phyloP scores from a whole-genome alignment of 2,329 filamentous ascomycete species.

The Aspergillus brasiliensis region DNA sequence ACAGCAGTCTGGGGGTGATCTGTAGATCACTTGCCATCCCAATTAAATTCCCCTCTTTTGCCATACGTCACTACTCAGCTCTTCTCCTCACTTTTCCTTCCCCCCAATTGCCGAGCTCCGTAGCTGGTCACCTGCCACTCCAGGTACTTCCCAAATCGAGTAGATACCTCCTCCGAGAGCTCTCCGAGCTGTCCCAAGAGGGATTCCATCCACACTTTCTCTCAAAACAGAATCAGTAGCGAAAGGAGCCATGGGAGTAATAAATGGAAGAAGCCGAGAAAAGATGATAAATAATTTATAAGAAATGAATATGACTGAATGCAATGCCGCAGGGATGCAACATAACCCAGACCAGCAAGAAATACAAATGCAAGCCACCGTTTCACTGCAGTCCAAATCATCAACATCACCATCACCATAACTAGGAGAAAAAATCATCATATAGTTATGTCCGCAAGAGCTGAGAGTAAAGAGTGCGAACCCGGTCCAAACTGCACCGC shows the following conservation, averaged over 20 bases:
- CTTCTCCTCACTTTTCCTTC: too few species aligned
- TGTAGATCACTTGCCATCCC: too few species aligned
- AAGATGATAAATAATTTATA: background rate
- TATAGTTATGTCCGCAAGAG: slow-evolving; percentile 10
- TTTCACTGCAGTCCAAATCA: background rate
- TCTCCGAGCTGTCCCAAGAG: too few species aligned
- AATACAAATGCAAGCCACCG: background rate
- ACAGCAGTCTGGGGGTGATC: too few species aligned
- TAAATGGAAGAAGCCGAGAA: background rate
- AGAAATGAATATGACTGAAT: slow-evolving; percentile 2
- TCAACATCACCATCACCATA: background rate
- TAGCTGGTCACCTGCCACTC: too few species aligned
- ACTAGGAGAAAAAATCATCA: background rate
- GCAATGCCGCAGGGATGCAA: slow-evolving; percentile 1
- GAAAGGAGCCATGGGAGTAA: background rate
- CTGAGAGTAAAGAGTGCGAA: slow-evolving; percentile 4
- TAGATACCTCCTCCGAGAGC: too few species aligned
- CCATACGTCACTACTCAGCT: too few species aligned
- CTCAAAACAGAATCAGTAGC: background rate
- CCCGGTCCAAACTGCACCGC: slow-evolving; percentile 13
- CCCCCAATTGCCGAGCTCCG: too few species aligned
- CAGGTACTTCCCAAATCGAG: too few species aligned
- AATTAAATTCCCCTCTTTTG: too few species aligned
- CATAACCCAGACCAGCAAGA: background rate
- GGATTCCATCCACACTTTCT: too few species aligned